Evolutionary conservation across 164 flowering plant species (phyloP).

Genomic region (Chimonanthus salicifolius): DNA sequence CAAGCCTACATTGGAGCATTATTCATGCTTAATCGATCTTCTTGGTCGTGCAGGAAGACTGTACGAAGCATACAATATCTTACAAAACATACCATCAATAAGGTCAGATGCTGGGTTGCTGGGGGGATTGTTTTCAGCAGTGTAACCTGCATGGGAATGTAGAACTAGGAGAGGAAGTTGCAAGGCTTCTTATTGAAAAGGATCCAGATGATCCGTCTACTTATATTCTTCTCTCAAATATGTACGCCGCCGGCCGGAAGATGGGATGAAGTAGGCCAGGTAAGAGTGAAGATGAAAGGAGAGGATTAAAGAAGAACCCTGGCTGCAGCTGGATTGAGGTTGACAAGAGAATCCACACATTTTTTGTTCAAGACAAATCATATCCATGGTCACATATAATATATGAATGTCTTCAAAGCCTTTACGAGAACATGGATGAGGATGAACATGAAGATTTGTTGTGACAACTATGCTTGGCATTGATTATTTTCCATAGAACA

Average conservation of each 20-base stretch:
- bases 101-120: constrained; percentile 39
- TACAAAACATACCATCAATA: constrained; percentile 25
- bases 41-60: constrained; percentile 71
- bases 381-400: constrained; percentile 33
- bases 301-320: constrained; percentile 56
- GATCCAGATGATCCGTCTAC: constrained; percentile 49
- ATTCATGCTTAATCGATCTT: constrained; percentile 62
- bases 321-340: constrained; percentile 82
- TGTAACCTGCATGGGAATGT: constrained; percentile 46
- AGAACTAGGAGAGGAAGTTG: constrained; percentile 52
- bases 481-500: too few species aligned
- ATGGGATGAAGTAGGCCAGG: constrained; percentile 48
- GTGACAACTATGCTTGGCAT: too few species aligned
- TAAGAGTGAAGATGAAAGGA: constrained; percentile 48
- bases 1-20: constrained; percentile 47
- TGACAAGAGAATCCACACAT: constrained; percentile 34
- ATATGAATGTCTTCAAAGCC: constrained; percentile 35
- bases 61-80: constrained; percentile 51
- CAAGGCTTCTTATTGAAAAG: constrained; percentile 37
- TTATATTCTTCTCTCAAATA: constrained; percentile 45
- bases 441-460: constrained; percentile 8
- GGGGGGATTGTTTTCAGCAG: constrained; percentile 56
- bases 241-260: constrained; percentile 52
- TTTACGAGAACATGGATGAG: constrained; percentile 45
- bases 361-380: constrained; percentile 43